Conservation (phyloP, 1,284 basidiomycete species). For the Sphaerobolus stellatus region DNA sequence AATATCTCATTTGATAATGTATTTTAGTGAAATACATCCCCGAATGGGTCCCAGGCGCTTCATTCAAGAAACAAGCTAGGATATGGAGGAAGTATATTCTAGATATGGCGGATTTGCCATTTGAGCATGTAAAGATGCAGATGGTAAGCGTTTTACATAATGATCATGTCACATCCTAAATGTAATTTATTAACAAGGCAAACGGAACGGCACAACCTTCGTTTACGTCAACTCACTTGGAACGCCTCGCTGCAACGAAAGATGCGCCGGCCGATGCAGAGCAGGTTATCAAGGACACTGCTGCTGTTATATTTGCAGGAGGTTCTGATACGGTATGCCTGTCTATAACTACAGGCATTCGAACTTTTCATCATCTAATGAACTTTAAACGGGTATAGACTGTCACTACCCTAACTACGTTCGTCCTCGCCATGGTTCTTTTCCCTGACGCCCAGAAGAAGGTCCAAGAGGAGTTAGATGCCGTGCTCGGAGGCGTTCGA, state of each 20-base stretch:
- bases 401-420: slow-evolving; percentile 10
- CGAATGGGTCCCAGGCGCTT: slow-evolving; percentile 28
- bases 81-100: slow-evolving; percentile 16
- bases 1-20: no score
- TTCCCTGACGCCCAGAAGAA: slow-evolving; percentile 18
- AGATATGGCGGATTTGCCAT: slow-evolving; percentile 5
- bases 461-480: slow-evolving; percentile 18
- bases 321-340: slow-evolving; percentile 18
- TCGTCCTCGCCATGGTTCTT: slow-evolving; percentile 22
- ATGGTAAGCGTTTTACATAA: not conserved
- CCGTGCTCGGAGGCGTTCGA: slow-evolving; percentile 11
- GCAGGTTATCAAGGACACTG: slow-evolving; percentile 7
- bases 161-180: no score
- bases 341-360: not conserved
- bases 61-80: slow-evolving; percentile 25
- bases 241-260: not conserved
- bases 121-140: not conserved
- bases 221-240: not conserved
- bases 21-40: slow-evolving; percentile 24
- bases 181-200: no score
- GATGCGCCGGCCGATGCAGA: not conserved
- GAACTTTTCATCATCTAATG: not conserved
- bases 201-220: slow-evolving; percentile 5
- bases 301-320: slow-evolving; percentile 3
- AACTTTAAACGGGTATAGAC: not conserved